These are phyloP conservation scores for Coemansia sp. DNA, from an alignment of 192 early-diverging fungal genomes.

Conservation along the genomic window DNA sequence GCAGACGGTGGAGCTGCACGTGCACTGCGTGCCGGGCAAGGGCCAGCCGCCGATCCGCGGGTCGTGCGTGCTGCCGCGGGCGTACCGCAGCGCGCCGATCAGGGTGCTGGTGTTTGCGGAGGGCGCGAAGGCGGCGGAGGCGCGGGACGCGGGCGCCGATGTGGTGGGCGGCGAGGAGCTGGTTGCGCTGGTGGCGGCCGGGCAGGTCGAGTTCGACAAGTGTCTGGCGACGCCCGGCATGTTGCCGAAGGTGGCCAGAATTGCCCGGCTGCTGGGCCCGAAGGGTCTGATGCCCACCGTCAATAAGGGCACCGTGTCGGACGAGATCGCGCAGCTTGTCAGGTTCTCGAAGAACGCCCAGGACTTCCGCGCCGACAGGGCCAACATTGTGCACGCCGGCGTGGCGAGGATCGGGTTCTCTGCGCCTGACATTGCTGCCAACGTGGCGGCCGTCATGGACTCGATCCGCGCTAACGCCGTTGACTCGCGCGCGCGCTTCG, in stretches of 20 bases:
- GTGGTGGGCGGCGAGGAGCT: slow-evolving; percentile 87
- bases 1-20: slow-evolving; percentile 66
- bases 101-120: slow-evolving; percentile 84
- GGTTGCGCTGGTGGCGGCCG: slow-evolving; percentile 65
- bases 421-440: slow-evolving; percentile 45
- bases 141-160: slow-evolving; percentile 74
- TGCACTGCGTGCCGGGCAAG: slow-evolving; percentile 73
- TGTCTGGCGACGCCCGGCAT: slow-evolving; percentile 85
- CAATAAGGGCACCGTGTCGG: slow-evolving; percentile 82
- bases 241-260: slow-evolving; percentile 83
- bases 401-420: slow-evolving; percentile 48
- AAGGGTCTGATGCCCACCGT: slow-evolving; percentile 95
- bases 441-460: slow-evolving; percentile 61
- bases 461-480: slow-evolving; percentile 62
- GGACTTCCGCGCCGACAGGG: slow-evolving; percentile 76
- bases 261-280: slow-evolving; percentile 88
- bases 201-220: slow-evolving; percentile 76
- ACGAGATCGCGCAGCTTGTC: slow-evolving; percentile 69
- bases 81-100: slow-evolving; percentile 54
- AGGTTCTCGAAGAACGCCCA: slow-evolving; percentile 63
- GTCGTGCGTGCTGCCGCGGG: slow-evolving; percentile 69
- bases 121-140: slow-evolving; percentile 80
- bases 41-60: slow-evolving; percentile 79
- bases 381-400: slow-evolving; percentile 68
- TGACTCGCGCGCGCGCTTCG: slow-evolving; percentile 48